These are phyloP conservation scores for Zhuliangozyma parablackwelliae DNA, from an alignment of 1,139 yeast genomes.

Conservation along the genomic window DNA sequence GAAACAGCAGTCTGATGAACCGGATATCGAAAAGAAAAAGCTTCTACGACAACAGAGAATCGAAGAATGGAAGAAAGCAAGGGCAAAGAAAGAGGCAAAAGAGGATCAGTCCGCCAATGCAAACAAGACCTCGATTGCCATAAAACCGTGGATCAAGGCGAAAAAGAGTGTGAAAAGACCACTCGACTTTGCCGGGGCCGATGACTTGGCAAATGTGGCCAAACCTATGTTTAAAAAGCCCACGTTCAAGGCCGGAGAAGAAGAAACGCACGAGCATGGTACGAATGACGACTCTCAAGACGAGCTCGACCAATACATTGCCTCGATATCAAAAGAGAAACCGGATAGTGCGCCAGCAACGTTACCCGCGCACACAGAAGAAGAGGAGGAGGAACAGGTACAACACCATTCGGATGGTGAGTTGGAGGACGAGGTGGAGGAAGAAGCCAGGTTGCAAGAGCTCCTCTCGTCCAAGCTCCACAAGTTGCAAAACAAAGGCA, in stretches of 20 bases:
- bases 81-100: conserved; percentile 11
- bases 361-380: conserved; percentile 2
- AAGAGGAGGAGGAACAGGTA: conserved; percentile 4
- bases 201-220: conserved; percentile 14
- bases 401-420: no score
- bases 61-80: conserved; percentile 39
- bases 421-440: conserved; percentile 11
- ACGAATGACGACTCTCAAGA: conserved; percentile 14
- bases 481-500: conserved; percentile 33
- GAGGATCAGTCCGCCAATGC: background rate
- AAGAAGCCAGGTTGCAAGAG: conserved; percentile 20
- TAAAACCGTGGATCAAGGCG: background rate
- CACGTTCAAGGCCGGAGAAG: conserved; percentile 4
- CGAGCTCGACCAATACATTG: conserved; percentile 20
- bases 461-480: conserved; percentile 23
- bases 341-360: background rate
- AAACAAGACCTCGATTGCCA: background rate
- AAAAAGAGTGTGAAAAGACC: conserved; percentile 5
- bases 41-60: conserved; percentile 24
- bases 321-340: background rate
- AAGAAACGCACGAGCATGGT: background rate
- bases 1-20: conserved; percentile 4
- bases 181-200: conserved; percentile 14
- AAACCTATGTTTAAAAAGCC: conserved; percentile 26
- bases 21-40: conserved; percentile 10